Conservation (phyloP, 768 basidiomycete species). For the Termitomyces sp. region DNA sequence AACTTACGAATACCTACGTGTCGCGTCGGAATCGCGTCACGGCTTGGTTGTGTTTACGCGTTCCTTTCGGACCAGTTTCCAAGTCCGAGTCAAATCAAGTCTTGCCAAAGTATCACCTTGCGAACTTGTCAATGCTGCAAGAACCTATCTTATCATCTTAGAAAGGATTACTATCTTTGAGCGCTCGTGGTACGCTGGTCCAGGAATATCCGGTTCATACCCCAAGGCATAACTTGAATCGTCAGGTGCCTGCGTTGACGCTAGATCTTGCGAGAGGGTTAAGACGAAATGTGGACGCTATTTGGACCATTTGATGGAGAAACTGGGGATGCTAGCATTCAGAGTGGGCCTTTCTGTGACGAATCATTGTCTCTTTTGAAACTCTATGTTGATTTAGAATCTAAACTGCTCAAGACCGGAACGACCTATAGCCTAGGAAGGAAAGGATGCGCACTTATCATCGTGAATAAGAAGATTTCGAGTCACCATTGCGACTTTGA, state of each 20-base stretch:
- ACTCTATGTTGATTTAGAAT: conserved; percentile 17
- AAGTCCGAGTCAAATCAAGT: not conserved
- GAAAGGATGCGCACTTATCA: conserved; percentile 45
- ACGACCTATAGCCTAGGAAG: conserved; percentile 54
- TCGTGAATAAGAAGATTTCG: conserved; percentile 66
- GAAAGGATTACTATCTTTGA: not conserved
- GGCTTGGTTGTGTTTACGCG: conserved; percentile 14
- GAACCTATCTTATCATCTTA: not conserved
- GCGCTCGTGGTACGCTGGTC: not conserved
- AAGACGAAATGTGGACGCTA: conserved; percentile 46
- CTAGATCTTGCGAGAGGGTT: not conserved
- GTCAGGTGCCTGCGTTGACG: not conserved
- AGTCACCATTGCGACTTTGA: conserved; percentile 54
- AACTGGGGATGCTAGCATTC: conserved; percentile 28
- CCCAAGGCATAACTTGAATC: not conserved
- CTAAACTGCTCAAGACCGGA: conserved; percentile 62
- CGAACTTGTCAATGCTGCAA: not conserved
- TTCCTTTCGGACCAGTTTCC: not conserved
- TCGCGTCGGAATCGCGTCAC: not conserved
- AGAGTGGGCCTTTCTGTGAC: conserved; percentile 31
- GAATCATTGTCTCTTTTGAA: not conserved
- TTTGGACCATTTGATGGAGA: conserved; percentile 53
- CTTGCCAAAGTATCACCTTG: not conserved
- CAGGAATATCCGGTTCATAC: not conserved
- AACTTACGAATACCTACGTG: not conserved